Evolutionary conservation across 2,329 filamentous ascomycete genomes (phyloP).

Genomic region (Venturia effusa): DNA sequence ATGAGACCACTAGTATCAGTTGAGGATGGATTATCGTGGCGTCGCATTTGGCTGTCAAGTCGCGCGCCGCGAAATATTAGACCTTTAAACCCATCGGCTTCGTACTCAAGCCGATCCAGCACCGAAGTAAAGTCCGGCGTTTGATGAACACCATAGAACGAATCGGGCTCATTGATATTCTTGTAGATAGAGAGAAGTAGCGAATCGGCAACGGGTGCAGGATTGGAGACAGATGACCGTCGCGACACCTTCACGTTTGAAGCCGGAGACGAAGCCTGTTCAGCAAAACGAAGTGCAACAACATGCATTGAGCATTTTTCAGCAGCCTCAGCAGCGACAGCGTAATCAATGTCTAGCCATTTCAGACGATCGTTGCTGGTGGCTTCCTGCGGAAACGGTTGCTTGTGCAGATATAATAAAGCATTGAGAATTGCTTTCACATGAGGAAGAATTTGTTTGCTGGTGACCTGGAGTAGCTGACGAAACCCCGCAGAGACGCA

Average conservation of each 20-base stretch:
- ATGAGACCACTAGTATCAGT: slow-evolving; percentile 60
- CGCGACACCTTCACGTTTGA: slow-evolving; percentile 14
- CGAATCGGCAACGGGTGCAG: slow-evolving; percentile 43
- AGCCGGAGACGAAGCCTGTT: slow-evolving; percentile 50
- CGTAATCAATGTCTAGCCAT: slow-evolving; percentile 80
- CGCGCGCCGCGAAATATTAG: slow-evolving; percentile 84
- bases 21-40: slow-evolving; percentile 42
- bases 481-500: slow-evolving; percentile 54
- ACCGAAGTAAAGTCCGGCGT: slow-evolving; percentile 66
- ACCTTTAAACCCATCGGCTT: slow-evolving; percentile 76
- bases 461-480: slow-evolving; percentile 47
- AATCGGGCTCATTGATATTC: slow-evolving; percentile 89
- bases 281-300: slow-evolving; percentile 72
- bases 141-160: slow-evolving; percentile 85
- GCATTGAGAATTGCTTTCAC: slow-evolving; percentile 64
- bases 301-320: slow-evolving; percentile 75
- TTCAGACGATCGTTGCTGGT: slow-evolving; percentile 68
- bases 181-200: slow-evolving; percentile 76
- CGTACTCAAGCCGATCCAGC: slow-evolving; percentile 74
- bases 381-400: slow-evolving; percentile 60
- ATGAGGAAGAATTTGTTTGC: slow-evolving; percentile 45
- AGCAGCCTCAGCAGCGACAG: slow-evolving; percentile 59
- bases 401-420: slow-evolving; percentile 79
- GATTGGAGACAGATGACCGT: background rate
- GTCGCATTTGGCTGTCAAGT: slow-evolving; percentile 73